Evolutionary conservation across 768 basidiomycete genomes (phyloP).

Genomic region (Hygrocybe punicea): DNA sequence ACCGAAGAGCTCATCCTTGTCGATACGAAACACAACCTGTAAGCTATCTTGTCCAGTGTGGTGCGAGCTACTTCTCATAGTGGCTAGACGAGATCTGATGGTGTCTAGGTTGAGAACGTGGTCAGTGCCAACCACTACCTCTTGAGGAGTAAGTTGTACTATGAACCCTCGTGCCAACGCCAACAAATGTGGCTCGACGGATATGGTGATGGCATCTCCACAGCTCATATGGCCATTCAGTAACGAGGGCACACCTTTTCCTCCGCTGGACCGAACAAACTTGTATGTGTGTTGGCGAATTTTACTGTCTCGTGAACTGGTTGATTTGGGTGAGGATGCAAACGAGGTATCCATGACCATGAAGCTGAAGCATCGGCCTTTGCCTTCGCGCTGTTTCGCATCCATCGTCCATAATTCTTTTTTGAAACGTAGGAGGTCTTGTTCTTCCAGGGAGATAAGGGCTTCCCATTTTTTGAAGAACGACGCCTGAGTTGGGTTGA

Average conservation of each 20-base stretch:
- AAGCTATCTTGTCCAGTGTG: neutral
- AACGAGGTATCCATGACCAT: slow-evolving; percentile 62
- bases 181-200: slow-evolving; percentile 82
- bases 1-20: slow-evolving; percentile 86
- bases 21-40: slow-evolving; percentile 70
- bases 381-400: slow-evolving; percentile 71
- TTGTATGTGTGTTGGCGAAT: slow-evolving; percentile 80
- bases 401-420: slow-evolving; percentile 93
- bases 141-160: slow-evolving; percentile 58
- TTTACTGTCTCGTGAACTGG: slow-evolving; percentile 34
- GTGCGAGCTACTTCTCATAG: slow-evolving; percentile 9
- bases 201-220: slow-evolving; percentile 84
- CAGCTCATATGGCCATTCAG: slow-evolving; percentile 74
- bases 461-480: slow-evolving; percentile 94
- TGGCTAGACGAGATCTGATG: slow-evolving; percentile 42
- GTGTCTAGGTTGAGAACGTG: slow-evolving; percentile 58
- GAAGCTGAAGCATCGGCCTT: slow-evolving; percentile 78
- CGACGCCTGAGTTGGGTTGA: slow-evolving; percentile 58
- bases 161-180: slow-evolving; percentile 85
- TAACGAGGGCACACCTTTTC: slow-evolving; percentile 39
- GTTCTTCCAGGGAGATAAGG: slow-evolving; percentile 80
- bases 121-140: slow-evolving; percentile 78
- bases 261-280: slow-evolving; percentile 43
- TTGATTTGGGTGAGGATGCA: slow-evolving; percentile 10
- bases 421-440: slow-evolving; percentile 76